Base-by-base conservation (phyloP, 352 stramenopile genomes). In the Phytophthora crassamura region DNA sequence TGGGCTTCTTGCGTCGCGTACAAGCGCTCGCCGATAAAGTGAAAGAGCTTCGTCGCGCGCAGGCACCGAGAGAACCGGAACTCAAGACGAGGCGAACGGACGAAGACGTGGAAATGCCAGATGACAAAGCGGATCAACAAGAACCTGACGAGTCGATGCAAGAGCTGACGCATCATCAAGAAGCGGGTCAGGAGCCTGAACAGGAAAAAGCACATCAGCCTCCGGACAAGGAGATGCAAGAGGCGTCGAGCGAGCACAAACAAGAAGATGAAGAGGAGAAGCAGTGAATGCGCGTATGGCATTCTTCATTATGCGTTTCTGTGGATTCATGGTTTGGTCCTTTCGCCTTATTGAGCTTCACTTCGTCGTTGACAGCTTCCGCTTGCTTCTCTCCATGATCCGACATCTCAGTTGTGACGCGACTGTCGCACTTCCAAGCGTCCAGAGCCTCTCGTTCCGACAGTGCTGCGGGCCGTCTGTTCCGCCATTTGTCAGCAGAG, bases 1-100 rank as follows among this genome's bases (percentile, higher is more conserved):
- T 88, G 51, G 81, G 65, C n/a, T 79, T 93, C 30, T 64, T 90
- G 38, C 77, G 80, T 15, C 77, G 82, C 47, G 69, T 91, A 30
- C 77, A 91, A 33, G 75, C 73, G 28, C 74, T 93, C 14, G 62
- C 73, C 2, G 60, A 67, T 5, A 90, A 86, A 66, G 79, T 75
- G 14, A 69, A 70, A 43, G 58, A 77, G 25, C 51, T 78, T 32
- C 74, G 63, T 56, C 39, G 61, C 2, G 53, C 61, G 4, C 62
- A 78, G 45, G 47, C 40, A 18, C 42, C 56, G n/a, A 55, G 61
- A 7, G 69, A 77, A 34, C 66, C 53, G 41, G 49, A 74, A 9
- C 59, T 39, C 16, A 83, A 81, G 41, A 36, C 74, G 11, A 50
- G 71, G 54, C 67, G 56, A 10, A 65, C 47, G 2, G 51, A 74